phyloP scores from a whole-genome alignment of 331 rosid species.

The Acacia pycnantha region DNA sequence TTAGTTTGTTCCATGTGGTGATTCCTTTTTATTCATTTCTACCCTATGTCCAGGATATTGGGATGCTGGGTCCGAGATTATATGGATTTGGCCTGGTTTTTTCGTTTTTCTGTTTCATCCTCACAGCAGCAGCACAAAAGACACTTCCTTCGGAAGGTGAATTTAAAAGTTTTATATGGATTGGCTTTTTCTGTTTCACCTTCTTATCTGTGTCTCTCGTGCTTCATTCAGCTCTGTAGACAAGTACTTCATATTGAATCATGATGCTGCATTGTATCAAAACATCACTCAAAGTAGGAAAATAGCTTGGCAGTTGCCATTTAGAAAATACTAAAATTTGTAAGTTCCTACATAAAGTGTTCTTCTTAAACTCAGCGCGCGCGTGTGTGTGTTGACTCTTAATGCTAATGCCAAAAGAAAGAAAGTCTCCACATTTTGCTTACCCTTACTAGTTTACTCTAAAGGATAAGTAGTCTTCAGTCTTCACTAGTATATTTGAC shows the following conservation, averaged over 20 bases:
- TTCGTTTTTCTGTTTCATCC: constrained; percentile 31
- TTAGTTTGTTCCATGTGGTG: constrained; percentile 1
- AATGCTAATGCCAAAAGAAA: not conserved
- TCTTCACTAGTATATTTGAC: not conserved
- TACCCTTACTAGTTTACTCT: not conserved
- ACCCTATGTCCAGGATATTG: constrained; percentile 35
- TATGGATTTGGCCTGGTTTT: constrained; percentile 45
- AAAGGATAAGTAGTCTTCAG: not conserved
- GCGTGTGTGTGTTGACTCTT: no score
- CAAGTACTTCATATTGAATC: not conserved
- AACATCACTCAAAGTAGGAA: constrained; percentile 11
- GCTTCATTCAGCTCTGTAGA: constrained; percentile 11
- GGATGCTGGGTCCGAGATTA: constrained; percentile 45
- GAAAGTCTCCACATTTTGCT: not conserved
- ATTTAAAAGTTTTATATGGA: not conserved
- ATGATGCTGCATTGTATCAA: not conserved
- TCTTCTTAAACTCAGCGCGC: no score
- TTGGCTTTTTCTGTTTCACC: constrained; percentile 20
- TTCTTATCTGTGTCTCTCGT: constrained; percentile 10
- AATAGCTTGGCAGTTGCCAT: constrained; percentile 2
- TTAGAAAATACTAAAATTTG: constrained; percentile 2
- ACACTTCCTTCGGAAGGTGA: constrained; percentile 76
- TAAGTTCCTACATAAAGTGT: not conserved
- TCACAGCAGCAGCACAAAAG: constrained; percentile 38
- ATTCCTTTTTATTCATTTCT: not conserved